Conservation (phyloP, 495 filamentous ascomycete species). For the Antarctomyces pellizariae region DNA sequence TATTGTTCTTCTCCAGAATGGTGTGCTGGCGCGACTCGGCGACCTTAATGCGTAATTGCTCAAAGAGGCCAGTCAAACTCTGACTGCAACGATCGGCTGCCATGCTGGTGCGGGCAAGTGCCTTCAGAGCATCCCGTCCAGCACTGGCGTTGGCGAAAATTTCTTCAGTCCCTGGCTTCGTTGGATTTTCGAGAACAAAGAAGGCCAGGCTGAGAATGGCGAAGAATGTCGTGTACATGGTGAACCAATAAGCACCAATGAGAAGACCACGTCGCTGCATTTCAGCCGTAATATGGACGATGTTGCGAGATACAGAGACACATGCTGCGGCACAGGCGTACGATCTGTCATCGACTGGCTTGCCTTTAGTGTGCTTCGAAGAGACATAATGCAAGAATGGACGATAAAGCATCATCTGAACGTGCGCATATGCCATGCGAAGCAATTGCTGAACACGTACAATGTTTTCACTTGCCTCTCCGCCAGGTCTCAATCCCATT, state of each 20-base stretch:
- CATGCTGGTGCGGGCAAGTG: slow-evolving; percentile 59
- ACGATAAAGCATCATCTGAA: slow-evolving; percentile 85
- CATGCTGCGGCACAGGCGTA: slow-evolving; percentile 87
- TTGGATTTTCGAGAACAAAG: slow-evolving; percentile 74
- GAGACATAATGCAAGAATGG: slow-evolving; percentile 93
- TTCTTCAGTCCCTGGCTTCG: slow-evolving; percentile 48
- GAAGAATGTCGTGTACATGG: slow-evolving; percentile 90
- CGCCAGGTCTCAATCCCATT: slow-evolving; percentile 45
- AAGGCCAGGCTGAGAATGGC: slow-evolving; percentile 76
- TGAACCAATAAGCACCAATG: slow-evolving; percentile 88
- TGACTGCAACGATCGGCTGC: slow-evolving; percentile 68
- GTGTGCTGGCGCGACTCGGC: too few species aligned
- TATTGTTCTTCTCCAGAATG: too few species aligned
- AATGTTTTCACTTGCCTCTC: slow-evolving; percentile 46
- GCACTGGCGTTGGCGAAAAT: slow-evolving; percentile 66
- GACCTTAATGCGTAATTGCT: slow-evolving; percentile 25
- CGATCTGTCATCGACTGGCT: slow-evolving; percentile 58
- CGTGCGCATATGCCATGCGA: slow-evolving; percentile 69
- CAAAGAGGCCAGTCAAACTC: slow-evolving; percentile 63
- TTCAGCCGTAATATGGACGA: slow-evolving; percentile 73
- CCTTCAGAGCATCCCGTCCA: slow-evolving; percentile 57
- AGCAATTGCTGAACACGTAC: slow-evolving; percentile 67
- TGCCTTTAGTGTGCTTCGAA: slow-evolving; percentile 32
- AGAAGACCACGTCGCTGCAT: slow-evolving; percentile 70
- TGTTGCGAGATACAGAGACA: slow-evolving; percentile 77